These are phyloP conservation scores for Baorangia bicolor DNA, from an alignment of 768 basidiomycete genomes.

Conservation along the genomic window DNA sequence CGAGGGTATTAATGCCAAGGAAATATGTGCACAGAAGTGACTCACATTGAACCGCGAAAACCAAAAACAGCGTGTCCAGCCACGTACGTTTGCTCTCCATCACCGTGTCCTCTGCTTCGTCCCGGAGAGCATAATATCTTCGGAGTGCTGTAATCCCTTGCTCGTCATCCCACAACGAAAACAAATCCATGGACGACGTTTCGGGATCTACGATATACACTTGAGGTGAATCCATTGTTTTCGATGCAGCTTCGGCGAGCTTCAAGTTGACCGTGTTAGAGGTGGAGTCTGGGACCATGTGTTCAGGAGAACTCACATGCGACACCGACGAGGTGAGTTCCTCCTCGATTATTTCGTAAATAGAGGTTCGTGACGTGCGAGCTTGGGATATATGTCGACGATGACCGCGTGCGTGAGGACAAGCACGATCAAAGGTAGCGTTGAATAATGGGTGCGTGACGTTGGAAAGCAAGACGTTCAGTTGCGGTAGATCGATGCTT, in stretches of 20 bases:
- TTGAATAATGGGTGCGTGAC: conserved; percentile 50
- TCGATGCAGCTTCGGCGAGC: conserved; percentile 1
- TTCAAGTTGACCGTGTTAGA: conserved; percentile 35
- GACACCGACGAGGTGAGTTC: conserved; percentile 45
- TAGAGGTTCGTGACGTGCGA: conserved; percentile 60
- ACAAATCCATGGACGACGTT: conserved; percentile 45
- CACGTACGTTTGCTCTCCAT: conserved; percentile 63
- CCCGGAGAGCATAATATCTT: conserved; percentile 64
- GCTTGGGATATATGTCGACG: conserved; percentile 67
- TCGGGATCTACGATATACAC: conserved; percentile 61
- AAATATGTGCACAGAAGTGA: conserved; percentile 7
- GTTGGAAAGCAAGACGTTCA: conserved; percentile 57
- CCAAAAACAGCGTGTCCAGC: conserved; percentile 70
- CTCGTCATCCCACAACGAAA: conserved; percentile 64
- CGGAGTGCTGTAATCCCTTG: conserved; percentile 61
- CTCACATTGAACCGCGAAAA: conserved; percentile 74
- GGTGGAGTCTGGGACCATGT: conserved; percentile 14
- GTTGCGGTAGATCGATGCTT: conserved; percentile 67
- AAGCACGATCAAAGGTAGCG: conserved; percentile 38
- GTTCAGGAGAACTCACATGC: conserved; percentile 26
- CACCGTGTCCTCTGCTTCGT: conserved; percentile 67
- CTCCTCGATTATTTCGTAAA: conserved; percentile 81
- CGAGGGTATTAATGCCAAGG: not conserved
- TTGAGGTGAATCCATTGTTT: conserved; percentile 35
- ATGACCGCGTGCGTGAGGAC: conserved; percentile 56